A percentile compares a stretch with the other conserved stretches of the same genome.
These are phyloP conservation scores for Sesbania bispinosa DNA, from an alignment of 306 rosid species.

Conservation along the genomic window DNA sequence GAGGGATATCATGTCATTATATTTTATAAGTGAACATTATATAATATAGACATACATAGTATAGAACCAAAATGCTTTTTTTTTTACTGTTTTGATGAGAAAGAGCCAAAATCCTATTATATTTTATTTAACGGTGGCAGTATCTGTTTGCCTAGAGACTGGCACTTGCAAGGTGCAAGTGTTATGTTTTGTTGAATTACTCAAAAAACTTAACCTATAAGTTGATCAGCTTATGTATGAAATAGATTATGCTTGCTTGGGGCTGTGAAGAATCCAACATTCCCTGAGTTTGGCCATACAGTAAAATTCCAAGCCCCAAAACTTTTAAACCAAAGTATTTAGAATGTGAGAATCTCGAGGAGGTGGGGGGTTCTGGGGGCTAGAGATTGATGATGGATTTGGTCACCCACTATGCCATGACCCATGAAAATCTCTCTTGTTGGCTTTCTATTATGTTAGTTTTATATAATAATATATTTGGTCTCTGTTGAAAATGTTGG, in stretches of 20 bases:
- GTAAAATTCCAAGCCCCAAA: conserved; percentile 43
- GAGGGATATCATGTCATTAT: conserved; percentile 28
- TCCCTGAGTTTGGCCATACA: conserved; percentile 74
- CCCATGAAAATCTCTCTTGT: conserved; percentile 38
- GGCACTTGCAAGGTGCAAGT: conserved; percentile 11
- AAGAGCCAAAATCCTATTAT: conserved; percentile 1
- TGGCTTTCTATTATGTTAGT: neutral
- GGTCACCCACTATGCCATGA: conserved; percentile 56
- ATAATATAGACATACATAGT: conserved; percentile 6
- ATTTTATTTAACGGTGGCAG: neutral
- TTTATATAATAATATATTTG: neutral
- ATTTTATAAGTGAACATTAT: conserved; percentile 22
- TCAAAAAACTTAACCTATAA: conserved; percentile 20
- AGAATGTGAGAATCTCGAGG: conserved; percentile 88
- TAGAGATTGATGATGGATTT: conserved; percentile 60
- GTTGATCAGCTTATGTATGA: conserved; percentile 20
- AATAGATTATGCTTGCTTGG: conserved; percentile 39
- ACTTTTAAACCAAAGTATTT: conserved; percentile 25
- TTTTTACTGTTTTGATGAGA: neutral
- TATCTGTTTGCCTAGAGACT: conserved; percentile 25
- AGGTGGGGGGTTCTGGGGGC: conserved; percentile 32
- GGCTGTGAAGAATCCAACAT: conserved; percentile 66
- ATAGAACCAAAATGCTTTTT: neutral
- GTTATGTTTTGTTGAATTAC: conserved; percentile 32
- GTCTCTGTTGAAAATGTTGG: conserved; percentile 36